phyloP scores from a whole-genome alignment of 1,284 basidiomycete genomes.

The Melanopsichium pennsylvanicum region DNA sequence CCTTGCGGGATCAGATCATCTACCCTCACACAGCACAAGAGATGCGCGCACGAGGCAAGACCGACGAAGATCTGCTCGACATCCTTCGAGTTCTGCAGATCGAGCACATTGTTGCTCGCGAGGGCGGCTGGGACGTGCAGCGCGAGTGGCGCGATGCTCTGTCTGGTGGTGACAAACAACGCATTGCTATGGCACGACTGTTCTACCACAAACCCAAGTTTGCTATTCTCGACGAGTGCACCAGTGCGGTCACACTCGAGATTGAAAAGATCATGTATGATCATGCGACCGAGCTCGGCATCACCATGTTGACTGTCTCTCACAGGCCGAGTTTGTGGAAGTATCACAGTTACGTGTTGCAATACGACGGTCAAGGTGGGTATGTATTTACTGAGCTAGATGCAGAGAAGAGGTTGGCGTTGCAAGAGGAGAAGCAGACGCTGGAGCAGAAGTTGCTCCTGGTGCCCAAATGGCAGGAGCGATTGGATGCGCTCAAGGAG shows the following conservation, averaged over 20 bases:
- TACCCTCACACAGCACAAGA: conserved; percentile 78
- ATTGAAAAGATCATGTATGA: conserved; percentile 96
- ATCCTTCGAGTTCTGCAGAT: conserved; percentile 85
- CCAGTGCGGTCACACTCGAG: conserved; percentile 88
- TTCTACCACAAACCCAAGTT: conserved; percentile 98
- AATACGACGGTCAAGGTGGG: conserved; percentile 70
- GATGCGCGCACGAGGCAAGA: conserved; percentile 58
- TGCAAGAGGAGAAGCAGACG: conserved; percentile 85
- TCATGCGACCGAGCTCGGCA: conserved; percentile 74
- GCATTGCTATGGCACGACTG: conserved; percentile 94
- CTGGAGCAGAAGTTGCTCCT: conserved; percentile 65
- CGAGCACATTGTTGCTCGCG: conserved; percentile 87
- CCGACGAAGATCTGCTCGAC: conserved; percentile 77
- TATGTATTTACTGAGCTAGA: conserved; percentile 84
- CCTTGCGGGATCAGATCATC: conserved; percentile 86
- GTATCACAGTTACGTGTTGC: conserved; percentile 87
- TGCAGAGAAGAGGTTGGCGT: conserved; percentile 84
- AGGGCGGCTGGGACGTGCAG: conserved; percentile 89
- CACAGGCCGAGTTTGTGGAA: conserved; percentile 85
- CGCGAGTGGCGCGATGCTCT: conserved; percentile 93
- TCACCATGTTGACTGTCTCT: conserved; percentile 66
- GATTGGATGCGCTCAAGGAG: conserved; percentile 75
- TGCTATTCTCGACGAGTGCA: conserved; percentile 95
- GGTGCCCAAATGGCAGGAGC: conserved; percentile 80
- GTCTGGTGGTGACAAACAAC: conserved; percentile 76